Evolutionary conservation across 495 filamentous ascomycete genomes (phyloP), one percentile per base, ranked within the genome.

Genomic region (Oidiodendron maius): DNA sequence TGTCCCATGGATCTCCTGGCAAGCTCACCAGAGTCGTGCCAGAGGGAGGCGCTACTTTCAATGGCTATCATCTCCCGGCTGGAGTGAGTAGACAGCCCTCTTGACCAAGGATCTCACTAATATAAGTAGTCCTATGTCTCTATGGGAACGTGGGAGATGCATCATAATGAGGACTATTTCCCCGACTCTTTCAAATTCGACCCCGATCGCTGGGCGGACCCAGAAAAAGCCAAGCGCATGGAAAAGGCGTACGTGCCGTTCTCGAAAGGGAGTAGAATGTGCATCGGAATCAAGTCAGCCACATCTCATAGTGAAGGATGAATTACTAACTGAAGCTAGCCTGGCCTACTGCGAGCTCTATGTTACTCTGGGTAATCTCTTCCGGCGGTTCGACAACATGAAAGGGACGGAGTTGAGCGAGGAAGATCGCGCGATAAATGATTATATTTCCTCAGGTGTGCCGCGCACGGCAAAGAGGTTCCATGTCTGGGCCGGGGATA

Each of bases 171-270:
- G 23, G 42, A 35, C 9, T 60, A 69, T 34, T 71, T 70, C 55
- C 68, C 66, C 15, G 52, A 70, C 46, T 57, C 68, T 9, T 48
- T 53, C 35, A 50, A 49, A n/a, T 76, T 71, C 56, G 51, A 63
- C 15, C 72, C 71, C 1, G 65, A 70, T 38, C 68, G 72, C 44
- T 76, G 51, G 51, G 17, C 40, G 3, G 44, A 53, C 34, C 44
- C 26, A 5, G 28, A 46, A 18, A 28, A 46, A 11, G 23, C 44
- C 6, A 26, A 28, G 37, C 24, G 40, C 21, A 18, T 53, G n/a
- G 51, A 53, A 8, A 53, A 53, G 30, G 44, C 44, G 4, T 53
- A 28, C 32, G 51, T 48, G 1, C 51, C 51, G 2, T 53, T 53
- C 22, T 17, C 22, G 3, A 48, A 48, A 24, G 51, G 51, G 6